A percentile compares a stretch with the other conserved stretches of the same genome.
phyloP scores from a whole-genome alignment of 208 protist species.

The Leishmania braziliensis region DNA sequence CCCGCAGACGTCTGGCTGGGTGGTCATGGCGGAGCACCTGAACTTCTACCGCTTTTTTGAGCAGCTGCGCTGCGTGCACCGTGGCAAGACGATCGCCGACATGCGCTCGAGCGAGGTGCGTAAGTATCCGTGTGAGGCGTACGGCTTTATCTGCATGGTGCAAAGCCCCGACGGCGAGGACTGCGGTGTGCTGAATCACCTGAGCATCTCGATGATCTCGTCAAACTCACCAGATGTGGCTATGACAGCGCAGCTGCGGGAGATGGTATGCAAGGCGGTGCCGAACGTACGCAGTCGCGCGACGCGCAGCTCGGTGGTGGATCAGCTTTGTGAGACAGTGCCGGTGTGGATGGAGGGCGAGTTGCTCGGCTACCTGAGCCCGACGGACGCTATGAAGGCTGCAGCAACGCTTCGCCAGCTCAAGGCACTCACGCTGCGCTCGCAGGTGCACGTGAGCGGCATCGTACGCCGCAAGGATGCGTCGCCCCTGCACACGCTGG shows the following conservation, averaged over 20 bases:
- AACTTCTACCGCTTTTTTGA: slow-evolving; percentile 99
- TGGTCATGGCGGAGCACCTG: slow-evolving; percentile 98
- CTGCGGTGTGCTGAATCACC: slow-evolving; percentile 99
- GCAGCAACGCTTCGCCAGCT: slow-evolving; percentile 41
- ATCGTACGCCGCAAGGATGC: slow-evolving; percentile 60
- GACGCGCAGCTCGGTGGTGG: slow-evolving; percentile 33
- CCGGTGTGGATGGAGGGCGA: slow-evolving; percentile 94
- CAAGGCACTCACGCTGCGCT: slow-evolving; percentile 55
- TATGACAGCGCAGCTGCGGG: slow-evolving; percentile 40
- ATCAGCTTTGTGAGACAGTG: slow-evolving; percentile 66
- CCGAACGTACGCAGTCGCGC: slow-evolving; percentile 46
- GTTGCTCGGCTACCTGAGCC: slow-evolving; percentile 83
- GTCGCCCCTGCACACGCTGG: slow-evolving; percentile 61
- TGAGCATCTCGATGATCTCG: slow-evolving; percentile 90
- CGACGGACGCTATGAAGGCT: slow-evolving; percentile 50
- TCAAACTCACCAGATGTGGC: slow-evolving; percentile 44
- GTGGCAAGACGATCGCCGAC: slow-evolving; percentile 98
- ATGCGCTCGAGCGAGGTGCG: slow-evolving; percentile 98
- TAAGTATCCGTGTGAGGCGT: slow-evolving; percentile 98
- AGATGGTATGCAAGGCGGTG: slow-evolving; percentile 48
- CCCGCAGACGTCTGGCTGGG: slow-evolving; percentile 94
- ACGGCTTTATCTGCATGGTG: slow-evolving; percentile 99
- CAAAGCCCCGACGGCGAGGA: slow-evolving; percentile 99
- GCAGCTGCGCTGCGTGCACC: slow-evolving; percentile 98
- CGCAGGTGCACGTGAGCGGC: slow-evolving; percentile 62